Evolutionary conservation across 176 grass and related monocot species (phyloP).

Genomic region (Zoysia pacifica): DNA sequence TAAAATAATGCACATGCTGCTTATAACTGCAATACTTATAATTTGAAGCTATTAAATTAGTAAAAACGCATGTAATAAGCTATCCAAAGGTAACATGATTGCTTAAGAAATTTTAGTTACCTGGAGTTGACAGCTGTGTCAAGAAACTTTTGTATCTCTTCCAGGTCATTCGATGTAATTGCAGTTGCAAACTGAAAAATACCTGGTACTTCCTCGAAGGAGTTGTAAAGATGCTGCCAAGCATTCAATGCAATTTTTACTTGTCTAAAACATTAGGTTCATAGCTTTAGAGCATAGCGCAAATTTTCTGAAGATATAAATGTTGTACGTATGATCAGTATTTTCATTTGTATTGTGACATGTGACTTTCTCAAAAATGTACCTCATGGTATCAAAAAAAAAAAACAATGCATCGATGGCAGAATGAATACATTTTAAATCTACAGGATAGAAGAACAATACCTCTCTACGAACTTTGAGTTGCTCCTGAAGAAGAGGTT

Average conservation of each 20-base stretch:
- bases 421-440: constrained; percentile 36
- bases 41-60: neutral
- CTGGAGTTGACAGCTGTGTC: constrained; percentile 88
- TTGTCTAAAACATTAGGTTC: constrained; percentile 18
- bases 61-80: constrained; percentile 17
- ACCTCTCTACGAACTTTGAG: constrained; percentile 96
- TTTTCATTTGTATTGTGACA: neutral
- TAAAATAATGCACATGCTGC: neutral
- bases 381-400: neutral
- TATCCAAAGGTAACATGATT: neutral
- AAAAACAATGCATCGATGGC: constrained; percentile 13
- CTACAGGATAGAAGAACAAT: constrained; percentile 25
- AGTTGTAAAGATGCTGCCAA: constrained; percentile 89
- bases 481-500: constrained; percentile 89
- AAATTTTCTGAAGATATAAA: constrained; percentile 16
- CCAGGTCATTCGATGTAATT: constrained; percentile 90
- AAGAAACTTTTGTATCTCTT: constrained; percentile 99
- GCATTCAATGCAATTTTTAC: constrained; percentile 33
- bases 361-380: neutral
- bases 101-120: constrained; percentile 46
- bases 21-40: neutral
- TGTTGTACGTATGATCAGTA: neutral
- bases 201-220: constrained; percentile 85
- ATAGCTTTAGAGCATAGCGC: constrained; percentile 5
- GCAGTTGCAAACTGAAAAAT: constrained; percentile 96